These are phyloP conservation scores for Botryotinia calthae DNA, from an alignment of 2,329 filamentous ascomycete species.

Conservation along the genomic window DNA sequence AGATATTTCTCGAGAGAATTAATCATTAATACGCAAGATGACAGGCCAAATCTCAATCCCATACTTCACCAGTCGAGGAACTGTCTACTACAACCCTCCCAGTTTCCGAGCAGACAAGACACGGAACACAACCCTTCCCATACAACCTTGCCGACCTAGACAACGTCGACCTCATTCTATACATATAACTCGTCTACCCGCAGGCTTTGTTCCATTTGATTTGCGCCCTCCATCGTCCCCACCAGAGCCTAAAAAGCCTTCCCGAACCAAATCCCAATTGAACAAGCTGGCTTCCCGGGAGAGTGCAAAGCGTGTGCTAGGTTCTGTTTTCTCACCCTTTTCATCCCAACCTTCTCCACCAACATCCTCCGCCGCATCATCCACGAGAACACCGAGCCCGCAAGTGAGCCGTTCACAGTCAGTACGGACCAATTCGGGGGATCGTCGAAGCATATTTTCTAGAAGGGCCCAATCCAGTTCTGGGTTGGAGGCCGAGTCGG, in stretches of 20 bases:
- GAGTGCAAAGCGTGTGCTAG: slow-evolving; percentile 38
- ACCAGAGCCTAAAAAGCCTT: slow-evolving; percentile 36
- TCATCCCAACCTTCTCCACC: slow-evolving; percentile 24
- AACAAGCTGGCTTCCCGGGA: slow-evolving; percentile 48
- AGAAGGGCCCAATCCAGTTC: slow-evolving; percentile 26
- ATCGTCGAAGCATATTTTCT: slow-evolving; percentile 30
- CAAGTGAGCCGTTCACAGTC: slow-evolving; percentile 27
- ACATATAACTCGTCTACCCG: slow-evolving; percentile 50
- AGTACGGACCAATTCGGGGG: slow-evolving; percentile 26
- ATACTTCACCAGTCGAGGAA: slow-evolving; percentile 33
- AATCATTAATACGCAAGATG: slow-evolving; percentile 35
- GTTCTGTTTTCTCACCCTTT: slow-evolving; percentile 36
- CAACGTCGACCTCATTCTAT: slow-evolving; percentile 55
- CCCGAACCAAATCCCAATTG: slow-evolving; percentile 40
- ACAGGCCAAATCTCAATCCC: slow-evolving; percentile 30
- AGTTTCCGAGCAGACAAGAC: slow-evolving; percentile 23
- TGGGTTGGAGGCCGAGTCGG: slow-evolving; percentile 16
- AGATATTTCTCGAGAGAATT: slow-evolving; percentile 8
- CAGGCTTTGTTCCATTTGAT: slow-evolving; percentile 44
- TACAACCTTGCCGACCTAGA: slow-evolving; percentile 49
- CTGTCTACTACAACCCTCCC: slow-evolving; percentile 33
- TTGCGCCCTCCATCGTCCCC: slow-evolving; percentile 33
- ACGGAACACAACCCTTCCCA: slow-evolving; percentile 36
- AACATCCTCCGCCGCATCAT: slow-evolving; percentile 20
- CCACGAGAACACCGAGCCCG: slow-evolving; percentile 30